A percentile compares a stretch with the other conserved stretches of the same genome.
Conservation (phyloP, 1,284 basidiomycete species). For the Schizophyllum amplum region DNA sequence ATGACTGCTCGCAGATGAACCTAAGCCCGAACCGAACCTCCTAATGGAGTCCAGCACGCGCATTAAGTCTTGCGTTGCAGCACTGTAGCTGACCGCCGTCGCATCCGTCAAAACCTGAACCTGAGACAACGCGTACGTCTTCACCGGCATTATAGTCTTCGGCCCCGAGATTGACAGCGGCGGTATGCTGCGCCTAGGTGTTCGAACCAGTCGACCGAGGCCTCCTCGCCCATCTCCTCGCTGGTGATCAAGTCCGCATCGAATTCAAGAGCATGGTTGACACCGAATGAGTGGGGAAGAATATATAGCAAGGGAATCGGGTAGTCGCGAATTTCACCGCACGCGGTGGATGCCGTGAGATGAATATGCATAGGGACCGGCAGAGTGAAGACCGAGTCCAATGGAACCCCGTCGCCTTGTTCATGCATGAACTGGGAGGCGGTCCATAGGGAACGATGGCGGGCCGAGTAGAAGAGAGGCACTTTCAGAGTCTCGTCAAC, state of each 20-base stretch:
- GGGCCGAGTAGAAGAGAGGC: conserved; percentile 62
- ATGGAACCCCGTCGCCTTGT: conserved; percentile 66
- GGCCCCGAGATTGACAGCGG: conserved; percentile 67
- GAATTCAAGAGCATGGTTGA: conserved; percentile 50
- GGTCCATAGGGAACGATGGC: conserved; percentile 54
- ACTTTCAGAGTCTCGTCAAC: neutral
- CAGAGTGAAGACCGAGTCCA: conserved; percentile 69
- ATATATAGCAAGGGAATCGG: conserved; percentile 64
- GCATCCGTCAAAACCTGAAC: conserved; percentile 61
- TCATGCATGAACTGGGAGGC: conserved; percentile 68
- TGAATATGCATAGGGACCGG: conserved; percentile 80
- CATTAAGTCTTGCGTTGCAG: conserved; percentile 84
- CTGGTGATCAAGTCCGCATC: conserved; percentile 81
- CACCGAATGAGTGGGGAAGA: conserved; percentile 32
- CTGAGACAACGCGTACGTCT: conserved; percentile 79
- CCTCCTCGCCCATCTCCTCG: conserved; percentile 76
- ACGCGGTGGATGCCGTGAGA: conserved; percentile 59
- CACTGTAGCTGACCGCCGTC: conserved; percentile 79
- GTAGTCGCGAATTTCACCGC: conserved; percentile 74
- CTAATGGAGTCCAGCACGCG: conserved; percentile 79
- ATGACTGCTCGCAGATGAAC: conserved; percentile 79
- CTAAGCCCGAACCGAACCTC: conserved; percentile 87
- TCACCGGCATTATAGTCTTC: conserved; percentile 94
- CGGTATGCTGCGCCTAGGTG: conserved; percentile 47
- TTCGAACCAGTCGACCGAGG: conserved; percentile 68